These are phyloP conservation scores for Violaceomyces palustris DNA, from an alignment of 1,284 basidiomycete genomes.

Conservation along the genomic window DNA sequence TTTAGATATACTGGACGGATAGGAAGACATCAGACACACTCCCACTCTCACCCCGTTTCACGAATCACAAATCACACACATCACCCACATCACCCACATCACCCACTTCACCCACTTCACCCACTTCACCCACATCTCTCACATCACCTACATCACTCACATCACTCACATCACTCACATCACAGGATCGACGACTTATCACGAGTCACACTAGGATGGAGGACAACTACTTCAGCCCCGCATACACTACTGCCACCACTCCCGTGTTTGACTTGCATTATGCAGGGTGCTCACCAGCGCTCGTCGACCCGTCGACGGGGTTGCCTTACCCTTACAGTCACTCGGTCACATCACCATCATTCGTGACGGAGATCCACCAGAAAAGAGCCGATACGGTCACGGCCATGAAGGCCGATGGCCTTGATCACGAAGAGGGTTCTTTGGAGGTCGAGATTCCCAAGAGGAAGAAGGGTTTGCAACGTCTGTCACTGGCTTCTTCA, in stretches of 20 bases:
- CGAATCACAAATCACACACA: too few species aligned
- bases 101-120: too few species aligned
- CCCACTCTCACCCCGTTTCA: too few species aligned
- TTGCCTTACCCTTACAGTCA: constrained; percentile 24
- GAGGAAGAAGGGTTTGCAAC: constrained; percentile 24
- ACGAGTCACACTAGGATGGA: too few species aligned
- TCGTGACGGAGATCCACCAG: constrained; percentile 27
- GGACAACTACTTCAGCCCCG: constrained; percentile 32
- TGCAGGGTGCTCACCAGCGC: constrained; percentile 14
- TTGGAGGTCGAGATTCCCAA: constrained; percentile 20
- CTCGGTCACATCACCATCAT: constrained; percentile 10
- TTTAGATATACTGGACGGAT: too few species aligned
- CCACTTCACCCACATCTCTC: too few species aligned
- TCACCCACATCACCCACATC: too few species aligned
- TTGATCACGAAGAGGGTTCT: constrained; percentile 7
- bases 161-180: too few species aligned
- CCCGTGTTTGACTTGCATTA: constrained; percentile 22
- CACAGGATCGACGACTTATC: too few species aligned
- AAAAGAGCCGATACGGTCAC: constrained; percentile 32
- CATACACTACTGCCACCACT: constrained; percentile 11
- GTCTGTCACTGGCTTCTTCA: constrained; percentile 35
- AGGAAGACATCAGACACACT: too few species aligned
- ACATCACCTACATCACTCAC: too few species aligned
- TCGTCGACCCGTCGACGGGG: constrained; percentile 15
- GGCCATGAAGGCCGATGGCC: constrained; percentile 25